These are phyloP conservation scores for Cryptosporidium meleagridis DNA, from an alignment of 169 alveolate species.

Conservation along the genomic window DNA sequence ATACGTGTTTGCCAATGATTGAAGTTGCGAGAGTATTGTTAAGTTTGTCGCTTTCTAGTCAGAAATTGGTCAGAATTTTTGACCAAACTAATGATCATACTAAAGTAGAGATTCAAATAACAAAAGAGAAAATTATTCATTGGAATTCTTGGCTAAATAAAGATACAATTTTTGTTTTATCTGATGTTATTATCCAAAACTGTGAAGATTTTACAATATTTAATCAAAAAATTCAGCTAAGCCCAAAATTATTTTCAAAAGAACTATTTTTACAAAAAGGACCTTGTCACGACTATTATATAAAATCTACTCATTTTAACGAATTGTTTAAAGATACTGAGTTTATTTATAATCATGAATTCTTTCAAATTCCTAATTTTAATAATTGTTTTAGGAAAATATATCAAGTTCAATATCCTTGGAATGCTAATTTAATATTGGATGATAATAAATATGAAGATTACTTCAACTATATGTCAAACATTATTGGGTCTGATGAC, in stretches of 20 bases:
- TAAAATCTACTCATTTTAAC: not conserved
- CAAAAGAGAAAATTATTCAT: slow-evolving; percentile 5
- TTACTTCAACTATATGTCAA: slow-evolving; percentile 10
- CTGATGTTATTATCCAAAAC: not conserved
- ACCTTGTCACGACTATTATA: not conserved
- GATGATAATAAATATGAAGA: slow-evolving; percentile 33
- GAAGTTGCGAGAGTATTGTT: slow-evolving; percentile 32
- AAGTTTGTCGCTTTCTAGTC: slow-evolving; percentile 48
- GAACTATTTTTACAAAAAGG: not conserved
- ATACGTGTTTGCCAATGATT: not conserved
- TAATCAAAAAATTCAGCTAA: not conserved
- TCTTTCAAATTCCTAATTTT: not conserved
- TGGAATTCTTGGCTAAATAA: slow-evolving; percentile 56
- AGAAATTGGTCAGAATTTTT: not conserved
- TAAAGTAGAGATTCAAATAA: slow-evolving; percentile 6
- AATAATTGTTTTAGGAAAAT: not conserved
- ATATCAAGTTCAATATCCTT: slow-evolving; percentile 16
- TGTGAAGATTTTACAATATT: not conserved
- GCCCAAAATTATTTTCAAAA: not conserved
- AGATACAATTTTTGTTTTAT: not conserved
- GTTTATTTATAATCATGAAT: not conserved
- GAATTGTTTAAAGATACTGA: not conserved
- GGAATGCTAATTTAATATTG: slow-evolving; percentile 23
- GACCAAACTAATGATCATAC: not conserved
- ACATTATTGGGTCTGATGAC: slow-evolving; percentile 51